Base-by-base conservation (phyloP, 2,329 filamentous ascomycete genomes). In the Corinectria fuckeliana region DNA sequence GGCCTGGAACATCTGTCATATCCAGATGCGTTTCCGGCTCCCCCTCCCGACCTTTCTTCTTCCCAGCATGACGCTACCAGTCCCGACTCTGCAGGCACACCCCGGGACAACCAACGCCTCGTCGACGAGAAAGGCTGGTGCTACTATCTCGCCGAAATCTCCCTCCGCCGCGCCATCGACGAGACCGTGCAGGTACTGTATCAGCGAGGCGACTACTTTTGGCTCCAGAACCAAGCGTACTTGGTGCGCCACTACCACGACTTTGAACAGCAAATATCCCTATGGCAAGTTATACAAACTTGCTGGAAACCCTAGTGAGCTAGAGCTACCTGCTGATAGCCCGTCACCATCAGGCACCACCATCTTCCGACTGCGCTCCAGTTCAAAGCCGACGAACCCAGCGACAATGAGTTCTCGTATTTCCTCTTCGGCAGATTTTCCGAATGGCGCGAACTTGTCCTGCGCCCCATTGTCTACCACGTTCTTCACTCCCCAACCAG, bases 91-190 rank as follows among this genome's bases (percentile, higher is more conserved):
- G 21, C 18, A 34, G 28, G 32, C 5, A 20, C 30, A 16, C 32
- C 28, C 3, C 48, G 45, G 21, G 53, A 50, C 18, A 28, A 61
- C 8, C 60, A 56, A 18, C 55, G 54, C 3, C 55, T 54, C 5
- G 25, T 58, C n/a, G 60, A 62, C 8, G 60, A 62, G 25, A 50
- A 50, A 5, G 56, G 60, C 3, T 62, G 60, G 60, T 62, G 39
- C 18, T 62, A 59, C 49, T 62, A 62, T 26, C 41, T 62, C 2
- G 53, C 60, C 4, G 60, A 62, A 18, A 59, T 62, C 8, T 56
- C 56, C 4, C 52, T 56, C 14, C 26, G 60, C 3, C 55, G 60
- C 14, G 42, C 56, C 9, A 59, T 62, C 14, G 56, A 62, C 30
- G 60, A 59, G 3, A 59, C 48, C 1, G 44, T 62, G 3, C 49